These are phyloP conservation scores for Botryotinia convoluta DNA, from an alignment of 2,329 filamentous ascomycete species.

Conservation along the genomic window DNA sequence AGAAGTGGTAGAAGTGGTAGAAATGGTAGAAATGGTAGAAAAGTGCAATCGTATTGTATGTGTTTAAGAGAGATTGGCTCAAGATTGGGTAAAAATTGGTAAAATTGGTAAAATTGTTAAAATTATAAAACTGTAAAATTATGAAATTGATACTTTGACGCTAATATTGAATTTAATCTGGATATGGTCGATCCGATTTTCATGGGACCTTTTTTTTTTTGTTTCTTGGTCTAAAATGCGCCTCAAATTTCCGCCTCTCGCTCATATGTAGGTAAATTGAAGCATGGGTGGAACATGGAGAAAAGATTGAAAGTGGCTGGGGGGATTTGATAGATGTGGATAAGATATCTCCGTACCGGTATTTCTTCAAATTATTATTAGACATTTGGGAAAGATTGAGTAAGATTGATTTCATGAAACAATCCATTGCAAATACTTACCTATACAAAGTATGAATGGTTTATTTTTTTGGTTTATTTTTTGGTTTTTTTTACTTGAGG, in stretches of 20 bases:
- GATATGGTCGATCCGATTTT: background rate
- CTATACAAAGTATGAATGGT: too few relatives aligned
- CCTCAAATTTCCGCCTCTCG: constrained; percentile 8
- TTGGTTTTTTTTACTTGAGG: background rate
- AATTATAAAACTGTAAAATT: background rate
- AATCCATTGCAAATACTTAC: too few relatives aligned
- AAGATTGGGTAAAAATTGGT: background rate
- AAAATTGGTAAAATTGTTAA: background rate
- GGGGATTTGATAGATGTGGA: background rate
- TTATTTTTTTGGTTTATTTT: too few relatives aligned
- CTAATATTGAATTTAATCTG: background rate
- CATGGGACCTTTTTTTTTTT: background rate
- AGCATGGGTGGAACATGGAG: background rate
- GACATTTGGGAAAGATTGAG: background rate
- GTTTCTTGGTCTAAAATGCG: background rate
- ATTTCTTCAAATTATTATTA: background rate
- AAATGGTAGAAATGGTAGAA: background rate
- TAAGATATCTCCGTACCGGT: background rate
- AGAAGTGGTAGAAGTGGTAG: background rate
- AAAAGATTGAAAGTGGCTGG: background rate
- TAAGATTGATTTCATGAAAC: too few relatives aligned
- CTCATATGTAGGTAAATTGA: background rate
- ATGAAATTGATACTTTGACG: background rate
- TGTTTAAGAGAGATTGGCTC: background rate
- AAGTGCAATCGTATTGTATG: background rate